Conservation (phyloP, 257 asterid genomes). For the Scutellaria baicalensis region DNA sequence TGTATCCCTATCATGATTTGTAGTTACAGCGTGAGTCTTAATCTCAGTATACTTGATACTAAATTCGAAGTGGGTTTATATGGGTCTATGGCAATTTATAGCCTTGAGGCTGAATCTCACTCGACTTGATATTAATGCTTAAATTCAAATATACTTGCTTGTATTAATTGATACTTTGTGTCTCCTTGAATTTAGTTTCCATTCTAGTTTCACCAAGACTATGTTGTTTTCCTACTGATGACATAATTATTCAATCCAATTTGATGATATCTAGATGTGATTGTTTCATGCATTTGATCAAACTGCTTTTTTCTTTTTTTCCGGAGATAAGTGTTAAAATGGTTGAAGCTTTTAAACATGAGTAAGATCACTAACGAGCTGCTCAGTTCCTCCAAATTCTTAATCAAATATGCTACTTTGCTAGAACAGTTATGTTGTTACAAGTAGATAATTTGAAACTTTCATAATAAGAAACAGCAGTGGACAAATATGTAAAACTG, state of each 20-base stretch:
- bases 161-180: not conserved
- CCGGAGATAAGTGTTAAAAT: not conserved
- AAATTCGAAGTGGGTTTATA: not conserved
- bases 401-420: not conserved
- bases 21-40: not conserved
- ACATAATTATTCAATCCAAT: not conserved
- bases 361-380: not conserved
- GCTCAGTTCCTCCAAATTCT: not conserved
- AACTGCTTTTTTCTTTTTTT: not conserved
- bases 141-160: not conserved
- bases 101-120: not conserved
- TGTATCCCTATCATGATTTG: not conserved
- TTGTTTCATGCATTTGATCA: not conserved
- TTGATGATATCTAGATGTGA: too few species aligned
- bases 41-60: not conserved
- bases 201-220: not conserved
- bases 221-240: not conserved
- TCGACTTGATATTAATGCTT: not conserved
- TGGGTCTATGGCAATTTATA: too few species aligned
- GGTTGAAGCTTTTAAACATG: not conserved
- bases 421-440: not conserved
- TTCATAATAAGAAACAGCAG: not conserved
- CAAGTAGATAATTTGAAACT: not conserved
- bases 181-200: not conserved
- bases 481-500: not conserved